Conservation (phyloP, 192 early-diverging fungal genomes). For the Dispira parvispora region DNA sequence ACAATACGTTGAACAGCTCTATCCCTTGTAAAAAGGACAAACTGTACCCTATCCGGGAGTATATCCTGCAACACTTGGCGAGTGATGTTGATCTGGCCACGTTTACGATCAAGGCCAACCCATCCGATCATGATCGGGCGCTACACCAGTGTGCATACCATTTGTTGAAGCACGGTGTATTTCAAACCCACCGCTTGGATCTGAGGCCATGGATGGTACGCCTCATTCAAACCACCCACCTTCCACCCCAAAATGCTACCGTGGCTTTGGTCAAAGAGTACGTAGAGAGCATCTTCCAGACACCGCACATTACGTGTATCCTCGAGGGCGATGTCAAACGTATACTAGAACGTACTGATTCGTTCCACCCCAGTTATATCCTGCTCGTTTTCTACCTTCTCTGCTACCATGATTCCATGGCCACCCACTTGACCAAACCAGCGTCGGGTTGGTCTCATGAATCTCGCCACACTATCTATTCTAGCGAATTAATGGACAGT, state of each 20-base stretch:
- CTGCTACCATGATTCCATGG: slow-evolving; percentile 20
- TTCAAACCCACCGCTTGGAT: slow-evolving; percentile 24
- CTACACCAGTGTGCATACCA: slow-evolving; percentile 2
- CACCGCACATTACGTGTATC: slow-evolving; percentile 19
- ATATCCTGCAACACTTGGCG: background rate
- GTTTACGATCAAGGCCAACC: background rate
- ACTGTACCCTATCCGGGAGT: slow-evolving; percentile 7
- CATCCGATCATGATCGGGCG: background rate
- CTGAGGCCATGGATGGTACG: slow-evolving; percentile 18
- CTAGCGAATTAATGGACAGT: slow-evolving; percentile 25
- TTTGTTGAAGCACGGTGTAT: slow-evolving; percentile 16
- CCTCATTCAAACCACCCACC: slow-evolving; percentile 11
- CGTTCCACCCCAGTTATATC: slow-evolving; percentile 15
- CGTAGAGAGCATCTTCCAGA: slow-evolving; percentile 19
- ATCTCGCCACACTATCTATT: slow-evolving; percentile 18
- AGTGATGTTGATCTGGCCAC: background rate
- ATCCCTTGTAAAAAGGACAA: background rate
- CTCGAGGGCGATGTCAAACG: slow-evolving; percentile 15
- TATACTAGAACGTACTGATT: slow-evolving; percentile 1
- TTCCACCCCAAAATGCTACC: slow-evolving; percentile 12
- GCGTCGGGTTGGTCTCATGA: background rate
- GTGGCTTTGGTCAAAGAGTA: slow-evolving; percentile 20
- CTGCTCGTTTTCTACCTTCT: slow-evolving; percentile 23
- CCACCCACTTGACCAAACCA: background rate
- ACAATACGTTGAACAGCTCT: background rate